Conservation (phyloP, 805 yeast species). For the Metschnikowia hibisci region DNA sequence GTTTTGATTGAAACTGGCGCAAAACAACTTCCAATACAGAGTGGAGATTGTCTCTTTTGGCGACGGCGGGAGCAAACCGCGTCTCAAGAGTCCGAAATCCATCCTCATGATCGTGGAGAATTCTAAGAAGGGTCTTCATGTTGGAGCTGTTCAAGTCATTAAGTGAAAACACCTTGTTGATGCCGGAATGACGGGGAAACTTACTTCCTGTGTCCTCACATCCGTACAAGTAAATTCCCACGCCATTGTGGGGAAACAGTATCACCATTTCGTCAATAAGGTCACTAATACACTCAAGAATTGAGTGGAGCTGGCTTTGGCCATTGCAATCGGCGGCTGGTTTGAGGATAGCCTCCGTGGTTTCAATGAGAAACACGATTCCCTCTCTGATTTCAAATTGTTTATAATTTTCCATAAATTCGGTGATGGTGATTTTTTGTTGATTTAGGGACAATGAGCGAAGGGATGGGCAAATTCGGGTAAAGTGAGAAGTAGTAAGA, state of each 20-base stretch:
- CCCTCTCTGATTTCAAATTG: slow-evolving; percentile 58
- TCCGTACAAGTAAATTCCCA: slow-evolving; percentile 68
- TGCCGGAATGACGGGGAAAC: slow-evolving; percentile 34
- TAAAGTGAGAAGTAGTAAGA: too few relatives aligned
- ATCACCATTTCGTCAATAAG: slow-evolving; percentile 64
- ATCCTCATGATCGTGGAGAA: slow-evolving; percentile 42
- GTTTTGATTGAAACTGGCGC: slow-evolving; percentile 49
- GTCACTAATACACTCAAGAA: slow-evolving; percentile 55
- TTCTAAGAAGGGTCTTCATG: slow-evolving; percentile 53
- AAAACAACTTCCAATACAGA: slow-evolving; percentile 48
- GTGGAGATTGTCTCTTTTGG: slow-evolving; percentile 26
- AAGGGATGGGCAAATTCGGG: too few relatives aligned
- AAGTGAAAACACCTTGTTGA: slow-evolving; percentile 49
- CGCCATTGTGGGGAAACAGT: slow-evolving; percentile 61
- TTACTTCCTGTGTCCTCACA: slow-evolving; percentile 30
- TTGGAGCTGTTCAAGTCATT: slow-evolving; percentile 51
- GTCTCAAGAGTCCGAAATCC: slow-evolving; percentile 9
- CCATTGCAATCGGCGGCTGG: slow-evolving; percentile 36
- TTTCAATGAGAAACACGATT: slow-evolving; percentile 57
- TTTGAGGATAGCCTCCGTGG: slow-evolving; percentile 44
- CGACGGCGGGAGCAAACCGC: slow-evolving; percentile 12
- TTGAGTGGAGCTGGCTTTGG: slow-evolving; percentile 45
- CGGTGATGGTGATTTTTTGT: neutral
- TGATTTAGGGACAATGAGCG: too few relatives aligned
- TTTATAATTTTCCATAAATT: slow-evolving; percentile 20